Evolutionary conservation across 345 rosid genomes (phyloP).

Genomic region (Trapa incisa): DNA sequence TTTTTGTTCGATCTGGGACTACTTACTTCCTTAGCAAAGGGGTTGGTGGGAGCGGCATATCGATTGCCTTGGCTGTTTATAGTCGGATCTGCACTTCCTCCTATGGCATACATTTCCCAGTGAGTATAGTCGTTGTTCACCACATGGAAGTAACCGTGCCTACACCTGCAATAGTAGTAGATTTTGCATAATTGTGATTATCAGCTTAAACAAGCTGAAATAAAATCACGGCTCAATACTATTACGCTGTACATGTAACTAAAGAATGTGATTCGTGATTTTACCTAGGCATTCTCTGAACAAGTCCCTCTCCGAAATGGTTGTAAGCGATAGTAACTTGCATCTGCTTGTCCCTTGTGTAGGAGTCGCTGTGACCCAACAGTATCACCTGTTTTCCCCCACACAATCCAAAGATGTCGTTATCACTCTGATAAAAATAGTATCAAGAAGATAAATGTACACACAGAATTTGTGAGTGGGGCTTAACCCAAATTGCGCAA

Average conservation of each 20-base stretch:
- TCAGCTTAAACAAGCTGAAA: no score
- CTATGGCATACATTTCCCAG: not conserved
- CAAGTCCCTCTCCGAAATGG: not conserved
- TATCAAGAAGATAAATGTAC: no score
- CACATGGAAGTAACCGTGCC: not conserved
- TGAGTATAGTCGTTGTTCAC: not conserved
- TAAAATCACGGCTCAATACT: no score
- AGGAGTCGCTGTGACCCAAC: not conserved
- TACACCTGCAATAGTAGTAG: no score
- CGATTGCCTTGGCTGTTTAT: not conserved
- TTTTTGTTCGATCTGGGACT: no score
- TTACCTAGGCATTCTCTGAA: not conserved
- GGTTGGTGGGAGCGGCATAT: constrained; percentile 11
- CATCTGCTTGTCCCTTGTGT: not conserved
- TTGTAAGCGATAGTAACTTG: not conserved
- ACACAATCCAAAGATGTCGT: no score
- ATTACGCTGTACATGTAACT: no score
- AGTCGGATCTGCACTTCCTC: not conserved
- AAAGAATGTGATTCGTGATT: no score
- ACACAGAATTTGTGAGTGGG: no score
- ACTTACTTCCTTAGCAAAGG: constrained; percentile 35
- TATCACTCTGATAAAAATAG: no score
- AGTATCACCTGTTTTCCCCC: not conserved
- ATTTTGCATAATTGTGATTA: no score
- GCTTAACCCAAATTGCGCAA: no score